These are phyloP conservation scores for Aciculosporium take DNA, from an alignment of 2,329 filamentous ascomycete species.

Conservation along the genomic window DNA sequence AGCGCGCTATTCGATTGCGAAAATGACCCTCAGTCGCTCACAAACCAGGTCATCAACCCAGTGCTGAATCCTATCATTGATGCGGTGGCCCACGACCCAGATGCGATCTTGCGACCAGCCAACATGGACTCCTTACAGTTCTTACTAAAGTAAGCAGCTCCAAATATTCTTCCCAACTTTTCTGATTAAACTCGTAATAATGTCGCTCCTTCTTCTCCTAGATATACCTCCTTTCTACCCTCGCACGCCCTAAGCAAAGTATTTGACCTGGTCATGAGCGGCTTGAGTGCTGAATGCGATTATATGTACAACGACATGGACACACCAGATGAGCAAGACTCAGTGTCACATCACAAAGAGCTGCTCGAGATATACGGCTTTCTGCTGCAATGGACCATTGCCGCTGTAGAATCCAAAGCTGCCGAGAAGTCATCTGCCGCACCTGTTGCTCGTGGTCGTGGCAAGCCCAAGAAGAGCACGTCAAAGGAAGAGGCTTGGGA, in stretches of 20 bases:
- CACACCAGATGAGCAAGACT: slow-evolving; percentile 72
- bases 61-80: slow-evolving; percentile 88
- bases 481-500: slow-evolving; percentile 78
- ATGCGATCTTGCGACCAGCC: slow-evolving; percentile 64
- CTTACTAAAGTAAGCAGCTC: slow-evolving; percentile 70
- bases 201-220: slow-evolving; percentile 39
- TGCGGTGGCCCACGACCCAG: slow-evolving; percentile 79
- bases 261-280: slow-evolving; percentile 79
- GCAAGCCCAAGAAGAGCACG: slow-evolving; percentile 64
- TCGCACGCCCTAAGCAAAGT: slow-evolving; percentile 79
- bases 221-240: slow-evolving; percentile 67
- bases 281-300: slow-evolving; percentile 73
- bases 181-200: not conserved
- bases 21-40: slow-evolving; percentile 74
- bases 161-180: not conserved
- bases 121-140: slow-evolving; percentile 91
- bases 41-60: slow-evolving; percentile 63
- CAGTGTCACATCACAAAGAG: slow-evolving; percentile 74
- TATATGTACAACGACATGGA: slow-evolving; percentile 75
- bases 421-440: slow-evolving; percentile 68
- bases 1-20: slow-evolving; percentile 78
- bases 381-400: slow-evolving; percentile 85
- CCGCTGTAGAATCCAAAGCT: slow-evolving; percentile 85
- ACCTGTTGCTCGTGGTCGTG: slow-evolving; percentile 56
- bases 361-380: slow-evolving; percentile 90